These are phyloP conservation scores for Phytophthora pini DNA, from an alignment of 352 stramenopile species.

Conservation along the genomic window DNA sequence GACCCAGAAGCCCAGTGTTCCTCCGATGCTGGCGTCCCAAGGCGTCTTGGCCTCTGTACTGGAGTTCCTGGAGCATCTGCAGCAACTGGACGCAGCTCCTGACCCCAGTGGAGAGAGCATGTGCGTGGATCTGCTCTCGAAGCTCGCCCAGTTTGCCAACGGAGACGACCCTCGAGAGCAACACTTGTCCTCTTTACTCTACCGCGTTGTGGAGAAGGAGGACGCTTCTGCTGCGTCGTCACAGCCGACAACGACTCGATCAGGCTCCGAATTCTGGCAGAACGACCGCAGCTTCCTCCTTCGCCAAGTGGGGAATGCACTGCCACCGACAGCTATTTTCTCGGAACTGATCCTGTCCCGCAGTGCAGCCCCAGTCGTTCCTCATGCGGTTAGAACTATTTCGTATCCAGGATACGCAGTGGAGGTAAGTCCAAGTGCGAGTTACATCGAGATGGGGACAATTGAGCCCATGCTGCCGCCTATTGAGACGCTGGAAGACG, in stretches of 20 bases:
- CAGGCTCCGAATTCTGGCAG: slow-evolving; percentile 43
- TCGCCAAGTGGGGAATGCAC: slow-evolving; percentile 25
- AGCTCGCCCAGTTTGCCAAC: slow-evolving; percentile 65
- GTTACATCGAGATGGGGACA: slow-evolving; percentile 62
- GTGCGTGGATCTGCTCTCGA: slow-evolving; percentile 71
- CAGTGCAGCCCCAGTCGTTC: slow-evolving; percentile 31
- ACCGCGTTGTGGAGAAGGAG: slow-evolving; percentile 64
- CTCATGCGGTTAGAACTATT: slow-evolving; percentile 43
- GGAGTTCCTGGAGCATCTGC: slow-evolving; percentile 51
- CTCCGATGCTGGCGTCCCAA: slow-evolving; percentile 52
- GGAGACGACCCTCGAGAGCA: slow-evolving; percentile 58
- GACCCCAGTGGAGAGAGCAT: slow-evolving; percentile 59
- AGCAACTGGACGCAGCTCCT: slow-evolving; percentile 15
- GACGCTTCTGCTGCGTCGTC: slow-evolving; percentile 20
- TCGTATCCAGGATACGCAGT: slow-evolving; percentile 54
- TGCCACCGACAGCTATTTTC: slow-evolving; percentile 45
- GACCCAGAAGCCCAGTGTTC: slow-evolving; percentile 52
- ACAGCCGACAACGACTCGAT: background rate
- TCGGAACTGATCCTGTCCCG: slow-evolving; percentile 31
- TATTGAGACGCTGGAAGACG: slow-evolving; percentile 18
- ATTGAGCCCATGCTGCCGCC: slow-evolving; percentile 62
- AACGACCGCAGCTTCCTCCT: slow-evolving; percentile 64
- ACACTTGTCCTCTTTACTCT: slow-evolving; percentile 63
- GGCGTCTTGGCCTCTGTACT: slow-evolving; percentile 65
- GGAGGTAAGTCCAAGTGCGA: slow-evolving; percentile 58